These are phyloP conservation scores for Solanum gandarillasii DNA, from an alignment of 257 asterid species.

Conservation along the genomic window DNA sequence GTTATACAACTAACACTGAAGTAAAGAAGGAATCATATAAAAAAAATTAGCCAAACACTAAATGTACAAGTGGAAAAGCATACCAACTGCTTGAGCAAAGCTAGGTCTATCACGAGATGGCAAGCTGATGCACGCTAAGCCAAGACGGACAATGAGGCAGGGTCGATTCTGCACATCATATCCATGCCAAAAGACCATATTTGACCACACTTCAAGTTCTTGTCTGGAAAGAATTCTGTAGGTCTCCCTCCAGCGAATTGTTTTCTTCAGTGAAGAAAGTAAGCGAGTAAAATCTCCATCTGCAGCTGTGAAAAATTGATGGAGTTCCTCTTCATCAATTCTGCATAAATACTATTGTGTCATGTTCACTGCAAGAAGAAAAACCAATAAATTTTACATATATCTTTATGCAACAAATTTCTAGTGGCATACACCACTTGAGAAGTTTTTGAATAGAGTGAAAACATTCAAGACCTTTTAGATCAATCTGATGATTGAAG, in stretches of 20 bases:
- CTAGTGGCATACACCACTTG: not conserved
- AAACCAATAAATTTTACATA: not conserved
- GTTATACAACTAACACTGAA: not conserved
- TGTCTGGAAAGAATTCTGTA: constrained; percentile 67
- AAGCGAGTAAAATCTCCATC: constrained; percentile 54
- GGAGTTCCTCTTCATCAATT: constrained; percentile 56
- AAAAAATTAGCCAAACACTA: not conserved
- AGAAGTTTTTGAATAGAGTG: not conserved
- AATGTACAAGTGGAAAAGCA: constrained; percentile 12
- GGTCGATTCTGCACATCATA: constrained; percentile 55
- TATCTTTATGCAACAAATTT: not conserved
- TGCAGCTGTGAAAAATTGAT: constrained; percentile 62
- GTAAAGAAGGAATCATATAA: not conserved
- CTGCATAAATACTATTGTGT: constrained; percentile 38
- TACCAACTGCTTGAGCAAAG: constrained; percentile 93
- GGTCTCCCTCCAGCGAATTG: constrained; percentile 84
- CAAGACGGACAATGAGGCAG: constrained; percentile 85
- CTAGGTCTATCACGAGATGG: constrained; percentile 65
- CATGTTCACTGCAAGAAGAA: constrained; percentile 18
- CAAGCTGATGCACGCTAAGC: constrained; percentile 59
- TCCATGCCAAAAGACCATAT: constrained; percentile 93
- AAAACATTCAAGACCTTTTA: not conserved
- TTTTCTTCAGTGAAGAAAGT: constrained; percentile 61
- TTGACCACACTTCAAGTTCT: constrained; percentile 89
- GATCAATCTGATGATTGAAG: not conserved